Conservation (phyloP, 1,284 basidiomycete species). For the Sporisorium exsertum region DNA sequence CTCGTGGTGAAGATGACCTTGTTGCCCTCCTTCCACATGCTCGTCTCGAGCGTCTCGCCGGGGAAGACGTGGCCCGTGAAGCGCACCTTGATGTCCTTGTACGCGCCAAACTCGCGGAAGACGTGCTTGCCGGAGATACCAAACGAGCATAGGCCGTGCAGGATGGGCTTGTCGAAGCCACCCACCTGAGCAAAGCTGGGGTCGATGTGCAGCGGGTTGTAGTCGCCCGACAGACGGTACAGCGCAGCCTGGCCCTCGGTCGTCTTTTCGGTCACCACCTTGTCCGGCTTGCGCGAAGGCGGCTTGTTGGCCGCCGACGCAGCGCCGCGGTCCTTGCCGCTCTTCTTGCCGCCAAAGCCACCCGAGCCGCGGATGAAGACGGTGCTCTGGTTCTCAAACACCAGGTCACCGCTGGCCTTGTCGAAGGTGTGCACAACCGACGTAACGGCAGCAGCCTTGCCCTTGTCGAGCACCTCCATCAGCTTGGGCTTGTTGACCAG, state of each 20-base stretch:
- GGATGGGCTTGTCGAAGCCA: constrained; percentile 87
- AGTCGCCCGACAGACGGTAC: constrained; percentile 72
- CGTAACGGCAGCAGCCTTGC: constrained; percentile 63
- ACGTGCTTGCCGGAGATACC: constrained; percentile 96
- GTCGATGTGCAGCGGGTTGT: constrained; percentile 91
- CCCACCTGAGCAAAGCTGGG: constrained; percentile 93
- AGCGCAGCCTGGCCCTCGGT: constrained; percentile 76
- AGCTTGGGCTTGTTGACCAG: constrained; percentile 79
- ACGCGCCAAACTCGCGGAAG: constrained; percentile 84
- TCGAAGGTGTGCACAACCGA: constrained; percentile 51
- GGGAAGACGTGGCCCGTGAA: constrained; percentile 93
- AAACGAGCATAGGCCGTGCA: constrained; percentile 86
- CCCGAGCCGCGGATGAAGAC: constrained; percentile 93
- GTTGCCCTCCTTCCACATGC: constrained; percentile 94
- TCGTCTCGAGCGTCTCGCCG: constrained; percentile 80
- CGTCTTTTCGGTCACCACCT: constrained; percentile 65
- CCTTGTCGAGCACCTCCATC: constrained; percentile 72
- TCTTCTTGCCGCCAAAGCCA: constrained; percentile 92
- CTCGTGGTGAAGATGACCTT: constrained; percentile 90
- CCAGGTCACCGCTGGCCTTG: constrained; percentile 77
- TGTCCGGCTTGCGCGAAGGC: constrained; percentile 72
- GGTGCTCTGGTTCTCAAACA: constrained; percentile 94
- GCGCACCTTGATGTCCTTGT: constrained; percentile 94
- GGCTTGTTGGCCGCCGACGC: constrained; percentile 86
- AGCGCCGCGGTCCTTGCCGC: constrained; percentile 86